Base-by-base conservation (phyloP, 2,329 filamentous ascomycete species). In the Magnaporthiopsis rhizophila region DNA sequence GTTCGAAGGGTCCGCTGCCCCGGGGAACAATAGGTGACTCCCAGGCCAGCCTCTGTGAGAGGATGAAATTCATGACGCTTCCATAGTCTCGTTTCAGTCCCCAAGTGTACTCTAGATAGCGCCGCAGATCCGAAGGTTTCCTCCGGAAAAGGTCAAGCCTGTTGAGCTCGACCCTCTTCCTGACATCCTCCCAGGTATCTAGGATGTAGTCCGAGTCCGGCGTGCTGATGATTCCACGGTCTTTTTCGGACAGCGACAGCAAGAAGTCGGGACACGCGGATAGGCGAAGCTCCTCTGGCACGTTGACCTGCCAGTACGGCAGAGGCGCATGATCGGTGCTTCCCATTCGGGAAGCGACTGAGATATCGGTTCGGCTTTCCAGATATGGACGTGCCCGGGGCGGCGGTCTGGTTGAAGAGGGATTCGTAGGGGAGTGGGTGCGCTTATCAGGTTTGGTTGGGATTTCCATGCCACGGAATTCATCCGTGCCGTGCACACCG, bases 261-360 rank as follows among this genome's bases (percentile, higher is more conserved):
- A 97, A 83, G 72, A 86, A 95, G 7, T 83, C 81, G 0, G 93
- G 93, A 71, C 92, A 96, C 63, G 86, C 80, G 2, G 75, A 69
- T 0, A 87, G 86, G 73, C 88, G 85, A 67, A 88, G 77, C 32
- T 80, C 73, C 50, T 78, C 76, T 0, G 90, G 86, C 21, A 96
- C 78, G 74, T 97, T 97, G 75, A 89, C 82, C 67, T 94, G 89
- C 92, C 92, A 97, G 79, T 89, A 96, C 0, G 89, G 88, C 69
- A 78, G n/a, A n/a, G 18, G 45, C 7, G 6, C 45, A 53, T 21
- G 45, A 53, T 53, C 21, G 21, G 21, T 24, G 21, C n/a, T 53
- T 53, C 45, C 21, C 45, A 53, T 53, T 53, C 21, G 45, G 38
- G 18, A 13, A 32, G 24, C 9, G 45, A 38, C 18, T 28, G 28